phyloP scores from a whole-genome alignment of 2,329 filamentous ascomycete species.

The Exophiala aquamarina region DNA sequence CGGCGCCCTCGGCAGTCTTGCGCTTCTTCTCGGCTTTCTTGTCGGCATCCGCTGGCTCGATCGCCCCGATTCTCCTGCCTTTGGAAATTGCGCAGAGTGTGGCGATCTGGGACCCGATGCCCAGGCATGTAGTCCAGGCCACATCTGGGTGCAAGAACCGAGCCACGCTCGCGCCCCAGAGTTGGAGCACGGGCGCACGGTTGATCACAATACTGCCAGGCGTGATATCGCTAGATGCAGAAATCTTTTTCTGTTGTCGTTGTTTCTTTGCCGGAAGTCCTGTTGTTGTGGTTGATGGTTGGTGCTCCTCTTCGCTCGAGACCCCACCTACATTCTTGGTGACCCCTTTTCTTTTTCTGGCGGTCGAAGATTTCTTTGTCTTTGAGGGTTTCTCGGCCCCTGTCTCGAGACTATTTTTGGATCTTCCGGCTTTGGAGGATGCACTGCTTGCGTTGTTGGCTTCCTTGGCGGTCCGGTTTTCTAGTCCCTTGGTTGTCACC shows the following conservation, averaged over 20 bases:
- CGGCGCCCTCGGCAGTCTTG: conserved; percentile 4
- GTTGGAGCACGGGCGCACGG: conserved; percentile 23
- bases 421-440: background rate
- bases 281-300: background rate
- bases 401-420: background rate
- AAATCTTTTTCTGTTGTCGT: conserved; percentile 8
- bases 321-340: too few relatives aligned
- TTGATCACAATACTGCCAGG: conserved; percentile 24
- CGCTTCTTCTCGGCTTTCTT: conserved; percentile 14
- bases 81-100: conserved; percentile 25
- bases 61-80: conserved; percentile 20
- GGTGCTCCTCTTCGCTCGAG: conserved; percentile 3
- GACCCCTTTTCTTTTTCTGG: too few relatives aligned
- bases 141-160: conserved; percentile 18
- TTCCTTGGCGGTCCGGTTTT: too few relatives aligned
- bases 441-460: background rate
- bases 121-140: conserved; percentile 18
- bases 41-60: conserved; percentile 12
- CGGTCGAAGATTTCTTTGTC: conserved; percentile 3
- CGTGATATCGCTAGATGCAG: conserved; percentile 6
- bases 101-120: conserved; percentile 20
- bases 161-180: conserved; percentile 23
- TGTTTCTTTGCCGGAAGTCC: background rate
- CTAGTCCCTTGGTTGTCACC: too few relatives aligned
- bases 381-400: background rate